Percentiles rank a stretch among this genome's conserved stretches.
Conservation (phyloP, 495 filamentous ascomycete genomes). For the Xylaria scruposa region DNA sequence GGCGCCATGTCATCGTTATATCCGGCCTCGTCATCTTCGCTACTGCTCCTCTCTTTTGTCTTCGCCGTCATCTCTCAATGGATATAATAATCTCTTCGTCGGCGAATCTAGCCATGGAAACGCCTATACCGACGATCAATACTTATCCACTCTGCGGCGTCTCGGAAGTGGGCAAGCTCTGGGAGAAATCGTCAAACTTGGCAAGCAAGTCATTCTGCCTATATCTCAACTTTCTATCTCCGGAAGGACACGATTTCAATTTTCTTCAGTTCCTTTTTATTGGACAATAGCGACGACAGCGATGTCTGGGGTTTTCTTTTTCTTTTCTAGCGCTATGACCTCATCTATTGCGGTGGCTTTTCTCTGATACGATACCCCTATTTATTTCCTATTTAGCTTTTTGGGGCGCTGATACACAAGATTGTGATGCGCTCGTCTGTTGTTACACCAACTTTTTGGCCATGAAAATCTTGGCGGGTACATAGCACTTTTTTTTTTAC, state of each 20-base stretch:
- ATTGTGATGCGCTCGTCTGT: neutral
- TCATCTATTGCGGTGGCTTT: neutral
- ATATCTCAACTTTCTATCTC: neutral
- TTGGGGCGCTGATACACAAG: neutral
- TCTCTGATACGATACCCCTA: slow-evolving; percentile 20
- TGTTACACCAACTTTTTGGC: neutral
- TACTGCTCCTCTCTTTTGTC: slow-evolving; percentile 30
- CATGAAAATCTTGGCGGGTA: neutral
- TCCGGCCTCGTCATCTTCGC: slow-evolving; percentile 28
- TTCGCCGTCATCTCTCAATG: slow-evolving; percentile 17
- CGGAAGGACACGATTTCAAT: neutral
- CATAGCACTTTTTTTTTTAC: neutral
- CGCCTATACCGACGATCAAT: neutral
- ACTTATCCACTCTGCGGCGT: neutral
- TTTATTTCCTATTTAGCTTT: slow-evolving; percentile 1
- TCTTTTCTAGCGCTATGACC: neutral
- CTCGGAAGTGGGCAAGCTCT: neutral
- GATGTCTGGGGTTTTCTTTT: neutral
- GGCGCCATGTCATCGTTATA: slow-evolving; percentile 27
- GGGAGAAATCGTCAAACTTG: neutral
- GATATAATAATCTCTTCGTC: slow-evolving; percentile 13
- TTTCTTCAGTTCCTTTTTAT: neutral
- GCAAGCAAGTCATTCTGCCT: neutral
- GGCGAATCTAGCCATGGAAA: neutral
- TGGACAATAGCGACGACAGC: neutral